A percentile compares a stretch with the other conserved stretches of the same genome.
Conservation (phyloP, 1,284 basidiomycete species). For the Acaromyces ingoldii region DNA sequence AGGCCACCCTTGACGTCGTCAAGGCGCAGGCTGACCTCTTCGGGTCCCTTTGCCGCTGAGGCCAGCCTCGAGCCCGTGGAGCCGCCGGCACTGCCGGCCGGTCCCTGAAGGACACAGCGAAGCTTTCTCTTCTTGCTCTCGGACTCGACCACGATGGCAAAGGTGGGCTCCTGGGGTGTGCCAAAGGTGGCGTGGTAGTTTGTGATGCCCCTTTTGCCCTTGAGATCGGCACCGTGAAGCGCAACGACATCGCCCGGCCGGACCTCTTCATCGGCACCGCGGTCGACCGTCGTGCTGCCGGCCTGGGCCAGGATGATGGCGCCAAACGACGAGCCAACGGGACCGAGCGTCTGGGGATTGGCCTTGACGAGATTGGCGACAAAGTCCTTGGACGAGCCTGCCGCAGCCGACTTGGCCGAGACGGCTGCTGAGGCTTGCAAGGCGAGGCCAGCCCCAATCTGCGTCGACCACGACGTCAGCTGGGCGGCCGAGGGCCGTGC, state of each 20-base stretch:
- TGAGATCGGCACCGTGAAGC: slow-evolving; percentile 71
- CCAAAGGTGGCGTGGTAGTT: slow-evolving; percentile 65
- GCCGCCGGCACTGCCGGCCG: not conserved
- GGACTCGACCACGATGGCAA: slow-evolving; percentile 73
- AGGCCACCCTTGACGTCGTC: slow-evolving; percentile 81
- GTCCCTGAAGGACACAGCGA: slow-evolving; percentile 15
- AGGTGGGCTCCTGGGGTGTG: slow-evolving; percentile 61
- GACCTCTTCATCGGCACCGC: slow-evolving; percentile 67
- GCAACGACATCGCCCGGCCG: slow-evolving; percentile 78
- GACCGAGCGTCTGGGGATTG: slow-evolving; percentile 58
- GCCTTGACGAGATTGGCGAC: slow-evolving; percentile 63
- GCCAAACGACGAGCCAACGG: slow-evolving; percentile 30
- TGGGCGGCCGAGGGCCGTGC: slow-evolving; percentile 56
- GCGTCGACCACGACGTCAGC: slow-evolving; percentile 65
- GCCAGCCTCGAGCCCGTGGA: not conserved
- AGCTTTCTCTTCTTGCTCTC: slow-evolving; percentile 52
- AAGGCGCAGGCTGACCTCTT: slow-evolving; percentile 73
- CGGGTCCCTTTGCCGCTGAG: slow-evolving; percentile 67
- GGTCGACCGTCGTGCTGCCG: slow-evolving; percentile 63
- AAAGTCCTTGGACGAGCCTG: slow-evolving; percentile 75
- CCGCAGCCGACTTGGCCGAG: slow-evolving; percentile 68
- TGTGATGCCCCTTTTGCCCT: slow-evolving; percentile 74
- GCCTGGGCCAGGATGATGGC: slow-evolving; percentile 57
- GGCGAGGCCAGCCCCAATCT: slow-evolving; percentile 69
- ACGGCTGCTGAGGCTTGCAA: slow-evolving; percentile 61